A percentile compares a stretch with the other conserved stretches of the same genome.
Evolutionary conservation across 768 basidiomycete genomes (phyloP).

Genomic region (Calocera cornea): DNA sequence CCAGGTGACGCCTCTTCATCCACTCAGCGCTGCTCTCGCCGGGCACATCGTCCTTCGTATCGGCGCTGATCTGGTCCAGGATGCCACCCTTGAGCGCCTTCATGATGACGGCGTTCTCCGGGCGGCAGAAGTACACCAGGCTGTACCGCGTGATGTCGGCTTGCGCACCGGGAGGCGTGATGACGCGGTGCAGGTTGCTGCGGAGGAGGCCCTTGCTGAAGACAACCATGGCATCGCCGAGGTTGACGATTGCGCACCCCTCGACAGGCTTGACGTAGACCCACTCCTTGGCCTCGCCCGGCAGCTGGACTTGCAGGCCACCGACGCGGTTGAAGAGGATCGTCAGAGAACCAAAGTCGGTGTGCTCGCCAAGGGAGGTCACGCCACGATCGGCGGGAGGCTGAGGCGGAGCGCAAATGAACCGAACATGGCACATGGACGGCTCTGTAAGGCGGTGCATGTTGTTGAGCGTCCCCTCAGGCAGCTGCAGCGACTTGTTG

Average conservation of each 20-base stretch:
- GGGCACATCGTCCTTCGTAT: background rate
- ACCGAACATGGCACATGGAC: background rate
- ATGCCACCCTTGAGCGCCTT: constrained; percentile 28
- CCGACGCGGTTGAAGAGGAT: background rate
- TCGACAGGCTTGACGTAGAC: constrained; percentile 33
- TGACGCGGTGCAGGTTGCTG: constrained; percentile 51
- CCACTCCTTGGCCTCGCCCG: background rate
- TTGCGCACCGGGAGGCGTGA: constrained; percentile 42
- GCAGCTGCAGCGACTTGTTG: background rate
- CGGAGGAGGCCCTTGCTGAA: constrained; percentile 52
- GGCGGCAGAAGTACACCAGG: constrained; percentile 54
- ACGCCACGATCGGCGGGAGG: background rate
- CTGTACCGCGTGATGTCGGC: constrained; percentile 45
- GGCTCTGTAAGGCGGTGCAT: background rate
- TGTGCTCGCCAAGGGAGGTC: constrained; percentile 2
- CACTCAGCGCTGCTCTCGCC: background rate
- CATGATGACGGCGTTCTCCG: constrained; percentile 39
- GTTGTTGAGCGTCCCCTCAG: background rate
- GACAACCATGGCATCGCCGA: constrained; percentile 48
- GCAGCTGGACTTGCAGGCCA: constrained; percentile 2
- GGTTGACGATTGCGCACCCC: constrained; percentile 45
- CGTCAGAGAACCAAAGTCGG: background rate
- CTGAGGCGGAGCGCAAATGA: background rate
- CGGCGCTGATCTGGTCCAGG: background rate
- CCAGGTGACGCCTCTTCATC: background rate